These are phyloP conservation scores for Psilocybe subaeruginosa DNA, from an alignment of 768 basidiomycete genomes.

Conservation along the genomic window DNA sequence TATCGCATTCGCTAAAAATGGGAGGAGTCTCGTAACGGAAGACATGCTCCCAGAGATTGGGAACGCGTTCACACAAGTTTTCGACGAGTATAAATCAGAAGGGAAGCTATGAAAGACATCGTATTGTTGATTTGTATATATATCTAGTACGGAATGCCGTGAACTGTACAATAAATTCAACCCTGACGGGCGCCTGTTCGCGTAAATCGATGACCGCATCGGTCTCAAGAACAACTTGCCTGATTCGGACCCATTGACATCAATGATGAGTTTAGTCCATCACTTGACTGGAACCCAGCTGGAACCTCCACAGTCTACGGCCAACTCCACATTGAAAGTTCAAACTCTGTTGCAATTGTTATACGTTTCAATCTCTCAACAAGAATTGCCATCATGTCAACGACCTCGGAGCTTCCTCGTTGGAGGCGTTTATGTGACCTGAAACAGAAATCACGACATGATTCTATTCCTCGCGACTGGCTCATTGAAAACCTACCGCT, in stretches of 20 bases:
- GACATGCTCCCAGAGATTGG: constrained; percentile 75
- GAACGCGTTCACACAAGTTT: constrained; percentile 71
- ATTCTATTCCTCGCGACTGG: constrained; percentile 70
- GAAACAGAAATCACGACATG: constrained; percentile 55
- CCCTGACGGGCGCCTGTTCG: neutral
- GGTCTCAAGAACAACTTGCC: neutral
- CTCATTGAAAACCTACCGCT: constrained; percentile 39
- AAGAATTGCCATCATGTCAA: neutral
- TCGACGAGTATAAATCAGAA: constrained; percentile 43
- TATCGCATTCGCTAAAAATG: constrained; percentile 73
- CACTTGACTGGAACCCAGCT: neutral
- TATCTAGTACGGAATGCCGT: neutral
- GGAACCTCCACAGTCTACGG: neutral
- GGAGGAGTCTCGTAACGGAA: constrained; percentile 80
- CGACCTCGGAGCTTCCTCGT: neutral
- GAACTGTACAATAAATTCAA: neutral
- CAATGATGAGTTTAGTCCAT: neutral
- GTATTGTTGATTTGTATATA: neutral
- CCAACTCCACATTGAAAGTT: neutral
- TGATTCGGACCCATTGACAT: neutral
- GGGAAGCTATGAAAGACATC: constrained; percentile 6
- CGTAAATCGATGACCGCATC: neutral
- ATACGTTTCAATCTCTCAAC: neutral
- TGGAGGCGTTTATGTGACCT: constrained; percentile 58
- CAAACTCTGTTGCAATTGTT: neutral